Evolutionary conservation across 768 basidiomycete genomes (phyloP).

Genomic region (Artomyces pyxidatus): DNA sequence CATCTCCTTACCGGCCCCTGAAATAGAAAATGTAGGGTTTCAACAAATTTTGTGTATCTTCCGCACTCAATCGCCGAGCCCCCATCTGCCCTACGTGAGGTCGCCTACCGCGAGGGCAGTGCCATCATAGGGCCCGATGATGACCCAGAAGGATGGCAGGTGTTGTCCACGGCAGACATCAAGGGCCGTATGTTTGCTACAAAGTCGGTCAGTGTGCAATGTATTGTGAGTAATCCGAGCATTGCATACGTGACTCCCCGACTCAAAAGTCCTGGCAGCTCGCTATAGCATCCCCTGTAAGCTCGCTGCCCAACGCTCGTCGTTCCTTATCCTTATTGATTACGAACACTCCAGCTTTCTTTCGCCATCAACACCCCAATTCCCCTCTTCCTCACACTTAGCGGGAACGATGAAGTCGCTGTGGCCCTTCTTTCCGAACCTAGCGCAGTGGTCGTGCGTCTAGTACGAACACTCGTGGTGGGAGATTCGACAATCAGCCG

Average conservation of each 20-base stretch:
- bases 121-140: constrained; percentile 30
- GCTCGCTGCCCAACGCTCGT: constrained; percentile 2
- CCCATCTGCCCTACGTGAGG: constrained; percentile 29
- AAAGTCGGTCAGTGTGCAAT: constrained; percentile 22
- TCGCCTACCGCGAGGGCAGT: constrained; percentile 27
- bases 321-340: not conserved
- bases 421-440: constrained; percentile 41
- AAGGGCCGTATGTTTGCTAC: constrained; percentile 29
- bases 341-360: no score
- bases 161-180: constrained; percentile 24
- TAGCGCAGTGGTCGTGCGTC: constrained; percentile 31
- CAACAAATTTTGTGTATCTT: constrained; percentile 26
- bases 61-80: constrained; percentile 26
- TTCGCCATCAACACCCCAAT: constrained; percentile 45
- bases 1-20: no score
- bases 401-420: constrained; percentile 35
- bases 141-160: constrained; percentile 34
- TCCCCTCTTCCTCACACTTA: constrained; percentile 41
- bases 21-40: constrained; percentile 25
- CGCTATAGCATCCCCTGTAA: constrained; percentile 42
- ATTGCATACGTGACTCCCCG: no score
- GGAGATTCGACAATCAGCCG: constrained; percentile 33
- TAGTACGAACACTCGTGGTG: constrained; percentile 40
- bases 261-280: constrained; percentile 24
- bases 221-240: constrained; percentile 23